Base-by-base conservation (phyloP, 305 asterid genomes). In the Solanum hybrid region DNA sequence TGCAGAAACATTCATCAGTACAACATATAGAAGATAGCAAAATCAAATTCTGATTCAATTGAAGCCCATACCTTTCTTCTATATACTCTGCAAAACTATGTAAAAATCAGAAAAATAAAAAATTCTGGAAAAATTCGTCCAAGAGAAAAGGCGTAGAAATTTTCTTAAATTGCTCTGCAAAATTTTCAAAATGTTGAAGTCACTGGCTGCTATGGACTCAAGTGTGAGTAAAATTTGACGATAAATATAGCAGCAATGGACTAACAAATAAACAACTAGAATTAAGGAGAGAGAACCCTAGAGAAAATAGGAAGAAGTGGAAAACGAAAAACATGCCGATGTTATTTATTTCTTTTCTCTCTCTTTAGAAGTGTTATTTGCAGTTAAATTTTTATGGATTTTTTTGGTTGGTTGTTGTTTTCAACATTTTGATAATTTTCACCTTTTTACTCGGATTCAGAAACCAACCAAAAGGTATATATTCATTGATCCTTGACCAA, bases 361-460 rank as follows among this genome's bases (percentile, higher is more conserved):
- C 75, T 69, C 75, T 69, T 11, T 69, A 69, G 76, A 69, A 69
- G 76, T 69, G 76, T 24, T 69, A 69, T 69, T 11, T 69, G 76
- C 31, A 69, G 76, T 69, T 69, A 2, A 67, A n/a, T 67, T 67
- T n/a, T 67, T 10, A 4, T 22, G 14, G 64, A 39, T 20, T 13
- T 39, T 46, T 42, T 31, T 29, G 31, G 31, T 29, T 29, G 31
- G 31, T 11, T 6, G 33, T 28, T 18, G 89, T 81, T 87, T 89
- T 89, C 87, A 78, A 84, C 88, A 82, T 80, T 74, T 51, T 86
- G 24, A 90, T 92, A 64, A 28, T 90, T 93, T 87, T 91, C 51
- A 91, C 98, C 97, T 83, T 91, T 93, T 93, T 93, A 96, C 92
- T 94, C 96, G 97, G 98, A 96, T 51, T 46, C 20, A 42, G 20